Percentiles rank a stretch among this genome's conserved stretches.
These are phyloP conservation scores for Neophaeococcomyces aloes DNA, from an alignment of 2,329 filamentous ascomycete genomes.

Conservation along the genomic window DNA sequence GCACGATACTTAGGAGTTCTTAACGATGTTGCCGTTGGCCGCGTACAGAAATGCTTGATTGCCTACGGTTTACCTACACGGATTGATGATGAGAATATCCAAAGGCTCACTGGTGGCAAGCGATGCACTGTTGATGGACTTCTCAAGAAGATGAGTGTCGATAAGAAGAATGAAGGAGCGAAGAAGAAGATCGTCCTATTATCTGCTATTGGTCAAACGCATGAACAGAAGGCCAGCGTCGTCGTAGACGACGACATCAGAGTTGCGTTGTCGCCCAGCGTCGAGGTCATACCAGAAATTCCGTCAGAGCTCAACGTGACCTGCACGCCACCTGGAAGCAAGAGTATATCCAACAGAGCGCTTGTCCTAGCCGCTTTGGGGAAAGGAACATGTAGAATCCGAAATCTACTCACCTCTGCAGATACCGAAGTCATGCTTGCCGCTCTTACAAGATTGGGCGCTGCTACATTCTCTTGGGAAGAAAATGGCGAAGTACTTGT, in stretches of 20 bases:
- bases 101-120: slow-evolving; percentile 74
- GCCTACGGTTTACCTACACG: slow-evolving; percentile 85
- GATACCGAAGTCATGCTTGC: slow-evolving; percentile 96
- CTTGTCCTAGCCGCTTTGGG: slow-evolving; percentile 88
- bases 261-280: slow-evolving; percentile 68
- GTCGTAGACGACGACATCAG: slow-evolving; percentile 80
- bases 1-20: slow-evolving; percentile 80
- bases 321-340: slow-evolving; percentile 85
- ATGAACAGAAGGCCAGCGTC: slow-evolving; percentile 78
- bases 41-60: slow-evolving; percentile 85
- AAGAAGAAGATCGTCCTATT: slow-evolving; percentile 95
- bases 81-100: slow-evolving; percentile 69
- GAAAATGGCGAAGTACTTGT: slow-evolving; percentile 85
- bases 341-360: slow-evolving; percentile 94
- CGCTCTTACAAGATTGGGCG: slow-evolving; percentile 73
- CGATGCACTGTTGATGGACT: slow-evolving; percentile 76
- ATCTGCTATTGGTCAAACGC: slow-evolving; percentile 75
- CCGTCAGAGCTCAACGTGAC: slow-evolving; percentile 55
- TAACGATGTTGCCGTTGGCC: slow-evolving; percentile 74
- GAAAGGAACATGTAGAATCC: slow-evolving; percentile 73
- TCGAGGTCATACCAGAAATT: slow-evolving; percentile 63
- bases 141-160: slow-evolving; percentile 87
- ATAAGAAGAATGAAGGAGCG: slow-evolving; percentile 94
- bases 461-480: slow-evolving; percentile 86
- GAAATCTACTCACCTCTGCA: slow-evolving; percentile 88